A percentile compares a stretch with the other conserved stretches of the same genome.
Conservation (phyloP, 2,329 filamentous ascomycete genomes). For the Colletotrichum orbiculare region DNA sequence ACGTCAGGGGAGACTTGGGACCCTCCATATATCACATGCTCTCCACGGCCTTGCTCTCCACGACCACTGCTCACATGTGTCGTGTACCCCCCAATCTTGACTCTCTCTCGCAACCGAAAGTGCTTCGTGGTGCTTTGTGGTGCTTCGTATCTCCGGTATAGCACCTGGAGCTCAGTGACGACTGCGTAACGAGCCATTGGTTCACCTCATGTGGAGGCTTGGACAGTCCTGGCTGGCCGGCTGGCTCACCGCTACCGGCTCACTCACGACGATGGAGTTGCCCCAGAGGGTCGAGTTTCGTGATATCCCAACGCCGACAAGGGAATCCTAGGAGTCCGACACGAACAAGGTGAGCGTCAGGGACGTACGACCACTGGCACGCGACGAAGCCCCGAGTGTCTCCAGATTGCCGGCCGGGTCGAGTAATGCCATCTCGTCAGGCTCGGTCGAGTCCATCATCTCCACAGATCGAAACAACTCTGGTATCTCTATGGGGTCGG, state of each 20-base stretch:
- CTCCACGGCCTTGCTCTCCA: background rate
- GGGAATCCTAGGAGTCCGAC: no score
- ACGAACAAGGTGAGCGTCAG: background rate
- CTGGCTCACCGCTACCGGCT: background rate
- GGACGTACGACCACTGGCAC: background rate
- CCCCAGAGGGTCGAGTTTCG: no score
- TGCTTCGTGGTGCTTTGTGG: background rate
- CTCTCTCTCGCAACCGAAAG: no score
- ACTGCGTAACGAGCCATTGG: background rate
- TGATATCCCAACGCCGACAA: no score
- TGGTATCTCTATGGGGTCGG: background rate
- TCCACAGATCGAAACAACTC: slow-evolving; percentile 21
- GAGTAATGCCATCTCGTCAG: background rate
- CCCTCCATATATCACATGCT: slow-evolving; percentile 13
- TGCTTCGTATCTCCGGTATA: background rate
- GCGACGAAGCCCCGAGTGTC: background rate
- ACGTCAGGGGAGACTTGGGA: background rate
- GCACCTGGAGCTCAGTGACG: background rate
- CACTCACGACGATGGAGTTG: background rate
- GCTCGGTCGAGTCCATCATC: background rate
- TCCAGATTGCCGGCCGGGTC: background rate
- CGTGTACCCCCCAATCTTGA: no score
- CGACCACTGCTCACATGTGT: no score
- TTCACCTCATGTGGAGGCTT: background rate
- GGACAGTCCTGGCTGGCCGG: background rate